Percentiles rank a stretch among this genome's conserved stretches.
These are phyloP conservation scores for Diaporthe citriasiana DNA, from an alignment of 2,329 filamentous ascomycete genomes.

Conservation along the genomic window DNA sequence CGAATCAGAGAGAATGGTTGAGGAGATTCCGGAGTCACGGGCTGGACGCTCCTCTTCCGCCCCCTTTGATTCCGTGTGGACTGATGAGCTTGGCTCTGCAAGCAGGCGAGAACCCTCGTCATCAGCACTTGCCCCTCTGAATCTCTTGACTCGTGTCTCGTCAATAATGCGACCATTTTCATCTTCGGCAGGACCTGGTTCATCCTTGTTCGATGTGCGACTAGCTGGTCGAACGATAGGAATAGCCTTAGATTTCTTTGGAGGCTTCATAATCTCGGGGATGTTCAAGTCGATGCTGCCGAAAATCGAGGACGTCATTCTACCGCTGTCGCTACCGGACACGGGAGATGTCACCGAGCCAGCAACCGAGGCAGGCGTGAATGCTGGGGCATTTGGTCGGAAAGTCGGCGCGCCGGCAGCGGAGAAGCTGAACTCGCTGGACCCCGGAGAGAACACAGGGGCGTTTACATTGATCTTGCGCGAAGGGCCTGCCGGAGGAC, in stretches of 20 bases:
- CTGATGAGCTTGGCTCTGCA: constrained; percentile 65
- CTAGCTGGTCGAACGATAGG: constrained; percentile 81
- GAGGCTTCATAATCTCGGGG: constrained; percentile 74
- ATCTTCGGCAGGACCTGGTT: constrained; percentile 59
- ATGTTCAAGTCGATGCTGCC: constrained; percentile 75
- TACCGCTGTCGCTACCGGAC: constrained; percentile 60
- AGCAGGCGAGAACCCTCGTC: constrained; percentile 82
- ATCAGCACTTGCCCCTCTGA: constrained; percentile 73
- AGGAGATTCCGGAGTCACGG: constrained; percentile 67
- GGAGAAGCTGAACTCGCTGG: constrained; percentile 78
- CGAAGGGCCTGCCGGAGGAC: constrained; percentile 55
- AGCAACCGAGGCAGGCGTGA: constrained; percentile 73
- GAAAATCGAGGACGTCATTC: constrained; percentile 71
- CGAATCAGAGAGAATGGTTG: constrained; percentile 66
- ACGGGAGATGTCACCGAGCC: constrained; percentile 62
- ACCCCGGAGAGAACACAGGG: constrained; percentile 78
- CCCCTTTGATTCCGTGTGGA: constrained; percentile 45
- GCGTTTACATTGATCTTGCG: constrained; percentile 78
- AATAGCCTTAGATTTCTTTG: constrained; percentile 84
- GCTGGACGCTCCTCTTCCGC: constrained; percentile 48
- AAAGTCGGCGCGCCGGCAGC: constrained; percentile 71
- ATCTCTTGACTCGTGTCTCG: constrained; percentile 81
- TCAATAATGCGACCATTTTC: constrained; percentile 74
- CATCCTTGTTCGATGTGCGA: constrained; percentile 50
- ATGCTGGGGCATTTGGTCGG: constrained; percentile 81